Evolutionary conservation across 352 stramenopile genomes (phyloP), one percentile per base, ranked within the genome.

Genomic region (Phytopythium montanum): DNA sequence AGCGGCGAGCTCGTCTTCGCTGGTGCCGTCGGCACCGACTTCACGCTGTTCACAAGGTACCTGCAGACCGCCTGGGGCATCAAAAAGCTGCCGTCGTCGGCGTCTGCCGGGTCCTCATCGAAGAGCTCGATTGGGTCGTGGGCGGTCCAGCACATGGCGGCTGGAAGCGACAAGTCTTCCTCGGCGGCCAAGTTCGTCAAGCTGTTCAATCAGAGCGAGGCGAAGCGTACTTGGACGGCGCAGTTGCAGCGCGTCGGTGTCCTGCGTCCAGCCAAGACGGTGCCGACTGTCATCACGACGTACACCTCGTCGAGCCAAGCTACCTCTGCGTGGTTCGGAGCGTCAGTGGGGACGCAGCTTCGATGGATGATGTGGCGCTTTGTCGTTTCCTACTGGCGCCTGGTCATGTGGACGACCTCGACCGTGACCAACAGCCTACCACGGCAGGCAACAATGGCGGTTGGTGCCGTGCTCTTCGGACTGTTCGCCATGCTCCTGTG

Each of bases 241-340:
- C 59, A 70, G 48, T 67, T 68, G 51, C 62, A 65, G 56, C 59
- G 48, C 41, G 62, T 60, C 26, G 62, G 66, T 26, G 66, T 68
- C 25, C 38, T 68, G 19, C 54, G 46, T 13, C 39, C 62, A 36
- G n/a, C 61, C 54, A 59, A 49, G 25, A 59, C 46, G 18, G 25
- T 55, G 33, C 60, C 59, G 4, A 10, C 56, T 49, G 36, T 66
- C 13, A 62, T 73, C 25, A 26, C 41, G 18, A 46, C 62, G 19
- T 66, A 55, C 55, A 64, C 44, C 18, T 45, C 39, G 25, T 56
- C 28, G 16, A 64, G 48, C 4, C 26, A 54, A 28, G 51, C 58
- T 12, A 18, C 65, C 42, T 25, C 45, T 34, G 8, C 38, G 23
- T 56, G 29, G 50, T 64, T 66, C 14, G 57, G 59, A n/a, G 31